These are phyloP conservation scores for Orbilia ellipsospora DNA, from an alignment of 2,329 filamentous ascomycete genomes.

Conservation along the genomic window DNA sequence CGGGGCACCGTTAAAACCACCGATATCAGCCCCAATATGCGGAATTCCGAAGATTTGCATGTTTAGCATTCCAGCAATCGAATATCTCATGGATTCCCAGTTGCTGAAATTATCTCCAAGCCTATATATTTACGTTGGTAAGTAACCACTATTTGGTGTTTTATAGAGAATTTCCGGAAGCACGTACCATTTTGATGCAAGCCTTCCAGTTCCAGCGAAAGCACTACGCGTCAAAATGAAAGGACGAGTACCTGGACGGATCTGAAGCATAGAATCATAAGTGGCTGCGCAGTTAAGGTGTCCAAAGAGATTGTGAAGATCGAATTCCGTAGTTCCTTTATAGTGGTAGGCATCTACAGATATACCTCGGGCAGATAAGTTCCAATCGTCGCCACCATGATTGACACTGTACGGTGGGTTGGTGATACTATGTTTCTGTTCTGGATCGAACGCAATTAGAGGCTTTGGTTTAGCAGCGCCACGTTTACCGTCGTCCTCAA, in stretches of 20 bases:
- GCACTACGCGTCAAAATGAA: slow-evolving; percentile 87
- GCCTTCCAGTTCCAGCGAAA: slow-evolving; percentile 76
- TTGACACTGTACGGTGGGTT: slow-evolving; percentile 83
- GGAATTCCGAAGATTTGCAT: slow-evolving; percentile 53
- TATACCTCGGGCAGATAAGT: slow-evolving; percentile 77
- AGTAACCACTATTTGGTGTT: slow-evolving; percentile 64
- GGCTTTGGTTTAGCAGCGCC: slow-evolving; percentile 72
- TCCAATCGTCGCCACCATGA: slow-evolving; percentile 67
- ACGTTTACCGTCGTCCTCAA: slow-evolving; percentile 67
- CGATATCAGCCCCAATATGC: slow-evolving; percentile 50
- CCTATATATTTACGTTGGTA: neutral
- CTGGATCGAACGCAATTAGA: slow-evolving; percentile 73
- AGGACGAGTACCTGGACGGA: slow-evolving; percentile 74
- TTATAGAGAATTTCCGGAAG: slow-evolving; percentile 34
- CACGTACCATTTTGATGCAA: slow-evolving; percentile 54
- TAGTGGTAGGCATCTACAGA: slow-evolving; percentile 80
- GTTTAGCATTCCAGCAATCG: slow-evolving; percentile 57
- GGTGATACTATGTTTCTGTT: slow-evolving; percentile 75
- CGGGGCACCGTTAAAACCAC: slow-evolving; percentile 40
- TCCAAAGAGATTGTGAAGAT: slow-evolving; percentile 82
- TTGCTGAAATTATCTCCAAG: slow-evolving; percentile 60
- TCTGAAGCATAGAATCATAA: slow-evolving; percentile 38
- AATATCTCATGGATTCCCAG: slow-evolving; percentile 58
- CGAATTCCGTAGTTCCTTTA: slow-evolving; percentile 78
- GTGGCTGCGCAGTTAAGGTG: slow-evolving; percentile 81